phyloP scores from a whole-genome alignment of 2,329 filamentous ascomycete genomes.

The Aspergillus fumigatiaffinis region DNA sequence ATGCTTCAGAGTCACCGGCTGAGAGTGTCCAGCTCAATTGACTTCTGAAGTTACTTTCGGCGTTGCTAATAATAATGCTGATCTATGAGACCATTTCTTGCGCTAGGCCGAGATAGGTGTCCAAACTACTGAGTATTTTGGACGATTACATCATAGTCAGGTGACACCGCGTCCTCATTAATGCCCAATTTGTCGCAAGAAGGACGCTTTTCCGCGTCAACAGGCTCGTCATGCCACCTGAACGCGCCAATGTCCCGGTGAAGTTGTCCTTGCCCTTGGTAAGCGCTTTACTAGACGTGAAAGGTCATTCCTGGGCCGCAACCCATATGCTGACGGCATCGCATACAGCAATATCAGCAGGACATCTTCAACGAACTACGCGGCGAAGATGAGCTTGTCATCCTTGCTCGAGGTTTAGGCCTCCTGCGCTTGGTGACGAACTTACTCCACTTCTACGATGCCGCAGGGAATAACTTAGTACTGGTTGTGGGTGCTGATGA shows the following conservation, averaged over 20 bases:
- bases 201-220: slow-evolving; percentile 12
- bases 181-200: not conserved
- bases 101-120: not conserved
- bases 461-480: slow-evolving; percentile 87
- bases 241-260: slow-evolving; percentile 48
- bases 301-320: not conserved
- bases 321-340: slow-evolving; percentile 11
- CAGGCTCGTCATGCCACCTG: slow-evolving; percentile 39
- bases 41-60: too few species aligned
- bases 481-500: slow-evolving; percentile 86
- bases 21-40: too few species aligned
- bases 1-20: too few species aligned
- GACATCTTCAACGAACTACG: slow-evolving; percentile 88
- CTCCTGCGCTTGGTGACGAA: slow-evolving; percentile 92
- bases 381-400: slow-evolving; percentile 85
- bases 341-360: slow-evolving; percentile 75
- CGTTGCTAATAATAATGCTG: not conserved
- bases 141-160: not conserved
- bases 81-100: not conserved
- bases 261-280: slow-evolving; percentile 62
- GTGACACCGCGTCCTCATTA: not conserved
- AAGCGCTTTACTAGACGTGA: slow-evolving; percentile 12
- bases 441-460: slow-evolving; percentile 93
- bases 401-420: slow-evolving; percentile 87
- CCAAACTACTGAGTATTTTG: not conserved